These are phyloP conservation scores for Aegilops umbellulata DNA, from an alignment of 176 grass and related monocot species.

Conservation along the genomic window DNA sequence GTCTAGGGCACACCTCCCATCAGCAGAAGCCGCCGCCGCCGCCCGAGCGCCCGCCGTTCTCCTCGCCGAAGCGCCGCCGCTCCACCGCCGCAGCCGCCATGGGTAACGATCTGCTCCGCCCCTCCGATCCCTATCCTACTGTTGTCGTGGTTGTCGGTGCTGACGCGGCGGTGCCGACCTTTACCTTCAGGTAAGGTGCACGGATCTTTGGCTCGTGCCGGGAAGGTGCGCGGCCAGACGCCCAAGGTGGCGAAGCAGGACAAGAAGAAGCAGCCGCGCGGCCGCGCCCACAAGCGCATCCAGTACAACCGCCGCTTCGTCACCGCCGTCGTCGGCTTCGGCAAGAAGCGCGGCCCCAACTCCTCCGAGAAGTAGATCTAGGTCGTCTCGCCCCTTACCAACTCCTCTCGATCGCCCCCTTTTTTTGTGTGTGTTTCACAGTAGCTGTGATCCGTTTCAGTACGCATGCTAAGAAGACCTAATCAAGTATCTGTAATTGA, in stretches of 20 bases:
- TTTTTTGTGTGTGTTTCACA: neutral
- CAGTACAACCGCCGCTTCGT: slow-evolving; percentile 95
- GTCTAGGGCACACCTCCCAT: neutral
- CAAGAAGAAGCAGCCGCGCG: slow-evolving; percentile 83
- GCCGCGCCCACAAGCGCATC: slow-evolving; percentile 80
- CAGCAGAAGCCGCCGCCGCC: neutral
- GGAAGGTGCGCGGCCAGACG: slow-evolving; percentile 85
- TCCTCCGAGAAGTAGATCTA: slow-evolving; percentile 85
- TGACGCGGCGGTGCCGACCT: neutral
- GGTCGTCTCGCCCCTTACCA: neutral
- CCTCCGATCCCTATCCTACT: neutral
- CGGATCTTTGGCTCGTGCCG: slow-evolving; percentile 76
- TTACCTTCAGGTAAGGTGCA: slow-evolving; percentile 69
- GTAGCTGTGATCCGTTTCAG: neutral
- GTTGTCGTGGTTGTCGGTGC: neutral
- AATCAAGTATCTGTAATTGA: neutral
- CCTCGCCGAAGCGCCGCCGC: neutral
- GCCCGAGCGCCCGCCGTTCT: neutral
- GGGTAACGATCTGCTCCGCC: slow-evolving; percentile 43
- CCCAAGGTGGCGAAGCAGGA: slow-evolving; percentile 94
- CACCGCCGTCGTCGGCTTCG: slow-evolving; percentile 84
- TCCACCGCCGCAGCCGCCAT: slow-evolving; percentile 24
- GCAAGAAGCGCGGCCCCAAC: slow-evolving; percentile 89
- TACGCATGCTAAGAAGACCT: slow-evolving; percentile 13
- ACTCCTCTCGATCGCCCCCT: too few relatives aligned